These are phyloP conservation scores for Lentinula lateritia DNA, from an alignment of 768 basidiomycete species.

Conservation along the genomic window DNA sequence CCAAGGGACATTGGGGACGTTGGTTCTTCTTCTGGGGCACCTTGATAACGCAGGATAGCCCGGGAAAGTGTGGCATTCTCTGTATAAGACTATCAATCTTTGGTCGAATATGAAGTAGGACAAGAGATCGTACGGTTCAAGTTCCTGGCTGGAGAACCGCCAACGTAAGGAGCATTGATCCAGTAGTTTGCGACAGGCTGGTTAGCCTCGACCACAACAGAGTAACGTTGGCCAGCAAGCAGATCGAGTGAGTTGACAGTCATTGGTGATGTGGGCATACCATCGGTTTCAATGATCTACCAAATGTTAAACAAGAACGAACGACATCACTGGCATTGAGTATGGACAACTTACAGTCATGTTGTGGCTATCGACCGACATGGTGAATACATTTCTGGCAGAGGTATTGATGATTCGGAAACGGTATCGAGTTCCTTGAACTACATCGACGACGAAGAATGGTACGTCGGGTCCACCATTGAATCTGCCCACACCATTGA, in stretches of 20 bases:
- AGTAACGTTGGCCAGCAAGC: constrained; percentile 16
- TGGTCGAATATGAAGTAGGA: neutral
- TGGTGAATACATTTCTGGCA: constrained; percentile 26
- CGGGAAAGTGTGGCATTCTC: constrained; percentile 23
- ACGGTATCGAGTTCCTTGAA: constrained; percentile 29
- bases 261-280: constrained; percentile 18
- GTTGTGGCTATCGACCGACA: constrained; percentile 33
- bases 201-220: constrained; percentile 14
- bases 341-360: constrained; percentile 21
- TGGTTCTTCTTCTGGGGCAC: constrained; percentile 29
- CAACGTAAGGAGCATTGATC: constrained; percentile 30
- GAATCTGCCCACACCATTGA: constrained; percentile 29
- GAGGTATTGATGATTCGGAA: constrained; percentile 44
- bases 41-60: constrained; percentile 34
- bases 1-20: constrained; percentile 21
- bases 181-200: constrained; percentile 39
- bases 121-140: constrained; percentile 20
- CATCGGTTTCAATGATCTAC: constrained; percentile 36
- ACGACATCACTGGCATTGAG: constrained; percentile 13
- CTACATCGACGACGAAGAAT: constrained; percentile 23
- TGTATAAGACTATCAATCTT: neutral
- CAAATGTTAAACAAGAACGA: neutral
- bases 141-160: constrained; percentile 25
- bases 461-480: constrained; percentile 26
- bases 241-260: neutral